Base-by-base conservation (phyloP, 2,329 filamentous ascomycete genomes). In the Fusarium neocosmosporiellum region DNA sequence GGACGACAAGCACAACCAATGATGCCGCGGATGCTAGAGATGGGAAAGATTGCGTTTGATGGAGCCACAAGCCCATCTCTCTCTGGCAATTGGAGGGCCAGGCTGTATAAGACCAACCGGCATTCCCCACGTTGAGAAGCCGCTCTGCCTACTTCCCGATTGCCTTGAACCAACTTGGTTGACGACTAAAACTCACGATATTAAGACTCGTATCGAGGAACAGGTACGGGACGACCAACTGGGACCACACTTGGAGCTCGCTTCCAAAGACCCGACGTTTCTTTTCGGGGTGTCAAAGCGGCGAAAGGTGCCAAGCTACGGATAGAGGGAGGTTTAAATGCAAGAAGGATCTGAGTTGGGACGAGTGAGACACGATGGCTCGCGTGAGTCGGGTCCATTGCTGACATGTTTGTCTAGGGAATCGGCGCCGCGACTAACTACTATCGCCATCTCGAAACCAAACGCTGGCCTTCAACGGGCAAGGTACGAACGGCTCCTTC, bases 91-190 rank as follows among this genome's bases (percentile, higher is more conserved):
- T 66, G 57, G 66, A 41, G 31, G 59, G 53, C 16, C 55, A 63
- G 67, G 22, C 62, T 33, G 62, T 78, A 77, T 78, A 77, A 78
- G 69, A 78, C 67, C 46, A 66, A 67, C 55, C 60, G 59, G 57
- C 54, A 58, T 66, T 74, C 71, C 76, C 76, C 67, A 54, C 69
- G 66, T 54, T 34, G 34, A 33, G 57, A 57, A 29, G 31, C 34
- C 16, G 8, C 55, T 43, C 34, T 31, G 29, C 39, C 58, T 69
- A 20, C 53, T 59, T 48, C 20, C 41, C 29, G 43, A 53, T 55
- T 33, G 37, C 33, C 41, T 34, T 36, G 46, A 29, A 65, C 37
- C 24, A 53, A 64, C 59, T 62, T 54, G 27, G 33, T 29, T 7
- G 33, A 39, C n/a, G 33, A 22, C 33, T n/a, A 36, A 31, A 37